A percentile compares a stretch with the other conserved stretches of the same genome.
phyloP scores from a whole-genome alignment of 345 rosid species.

The Euphorbia pulcherrima region DNA sequence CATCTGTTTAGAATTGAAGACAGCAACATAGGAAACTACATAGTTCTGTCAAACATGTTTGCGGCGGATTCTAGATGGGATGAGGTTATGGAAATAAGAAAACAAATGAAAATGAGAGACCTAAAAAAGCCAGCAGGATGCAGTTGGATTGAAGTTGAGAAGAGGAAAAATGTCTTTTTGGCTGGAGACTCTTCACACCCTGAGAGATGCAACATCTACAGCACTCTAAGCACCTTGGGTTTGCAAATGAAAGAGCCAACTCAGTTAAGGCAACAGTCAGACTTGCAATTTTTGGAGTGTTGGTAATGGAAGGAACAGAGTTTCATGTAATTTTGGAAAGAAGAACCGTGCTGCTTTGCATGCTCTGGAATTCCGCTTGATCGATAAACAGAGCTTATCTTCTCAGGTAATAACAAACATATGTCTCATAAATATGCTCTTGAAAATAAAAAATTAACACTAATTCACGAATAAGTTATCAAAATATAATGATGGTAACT shows the following conservation, averaged over 20 bases:
- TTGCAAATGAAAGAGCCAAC: constrained; percentile 54
- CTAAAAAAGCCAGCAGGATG: constrained; percentile 78
- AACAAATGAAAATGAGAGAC: constrained; percentile 57
- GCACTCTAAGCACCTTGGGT: constrained; percentile 37
- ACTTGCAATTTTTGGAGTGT: constrained; percentile 24
- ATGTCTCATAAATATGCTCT: background rate
- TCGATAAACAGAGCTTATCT: background rate
- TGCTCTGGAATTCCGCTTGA: background rate
- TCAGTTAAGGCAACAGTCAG: constrained; percentile 24
- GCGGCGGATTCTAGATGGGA: constrained; percentile 88
- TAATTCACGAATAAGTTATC: background rate
- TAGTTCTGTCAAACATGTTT: constrained; percentile 73
- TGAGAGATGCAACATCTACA: constrained; percentile 41
- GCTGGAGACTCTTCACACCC: constrained; percentile 77
- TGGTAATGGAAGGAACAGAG: constrained; percentile 11
- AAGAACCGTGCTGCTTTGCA: background rate
- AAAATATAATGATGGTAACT: background rate
- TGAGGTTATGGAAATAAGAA: constrained; percentile 66
- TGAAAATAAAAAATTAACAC: background rate
- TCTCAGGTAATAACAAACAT: background rate
- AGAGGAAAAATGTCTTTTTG: constrained; percentile 49
- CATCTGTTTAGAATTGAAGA: constrained; percentile 60
- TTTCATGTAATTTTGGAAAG: background rate
- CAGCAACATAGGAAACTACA: constrained; percentile 53
- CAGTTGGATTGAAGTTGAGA: constrained; percentile 86